A percentile compares a stretch with the other conserved stretches of the same genome.
phyloP scores from a whole-genome alignment of 192 early-diverging fungal genomes.

The Mortierella antarctica region DNA sequence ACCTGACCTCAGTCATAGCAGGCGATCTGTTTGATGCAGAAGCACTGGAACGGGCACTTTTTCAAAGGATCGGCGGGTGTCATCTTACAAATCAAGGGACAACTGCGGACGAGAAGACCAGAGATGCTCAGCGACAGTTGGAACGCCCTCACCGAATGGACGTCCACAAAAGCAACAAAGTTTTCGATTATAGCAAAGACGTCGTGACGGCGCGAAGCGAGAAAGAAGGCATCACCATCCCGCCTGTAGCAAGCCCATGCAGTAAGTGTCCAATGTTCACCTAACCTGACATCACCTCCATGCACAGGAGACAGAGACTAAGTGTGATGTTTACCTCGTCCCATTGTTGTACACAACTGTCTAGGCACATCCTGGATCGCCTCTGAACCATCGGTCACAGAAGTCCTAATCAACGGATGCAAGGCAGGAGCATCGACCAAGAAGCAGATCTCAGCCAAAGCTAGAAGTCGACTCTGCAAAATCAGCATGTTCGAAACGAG shows the following conservation, averaged over 20 bases:
- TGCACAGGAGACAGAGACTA: too few relatives aligned
- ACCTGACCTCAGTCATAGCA: conserved; percentile 70
- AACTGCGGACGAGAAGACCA: too few relatives aligned
- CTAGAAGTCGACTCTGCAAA: conserved; percentile 43
- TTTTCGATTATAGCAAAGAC: conserved; percentile 29
- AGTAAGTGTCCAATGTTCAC: conserved; percentile 15
- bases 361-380: conserved; percentile 34
- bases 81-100: background rate
- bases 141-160: background rate
- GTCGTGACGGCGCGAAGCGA: background rate
- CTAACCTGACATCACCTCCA: too few relatives aligned
- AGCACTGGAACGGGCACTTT: conserved; percentile 75
- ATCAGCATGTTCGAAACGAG: conserved; percentile 31
- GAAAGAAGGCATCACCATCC: background rate
- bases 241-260: conserved; percentile 29
- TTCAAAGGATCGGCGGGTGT: conserved; percentile 56
- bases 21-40: conserved; percentile 74
- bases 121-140: too few relatives aligned
- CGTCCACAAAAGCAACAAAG: background rate
- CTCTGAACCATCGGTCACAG: conserved; percentile 28
- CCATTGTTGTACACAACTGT: too few relatives aligned
- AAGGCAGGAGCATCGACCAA: conserved; percentile 60
- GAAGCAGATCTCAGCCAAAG: conserved; percentile 21
- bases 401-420: conserved; percentile 63
- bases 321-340: background rate